These are phyloP conservation scores for Kluyveromyces starmeri DNA, from an alignment of 805 yeast genomes.

Conservation along the genomic window DNA sequence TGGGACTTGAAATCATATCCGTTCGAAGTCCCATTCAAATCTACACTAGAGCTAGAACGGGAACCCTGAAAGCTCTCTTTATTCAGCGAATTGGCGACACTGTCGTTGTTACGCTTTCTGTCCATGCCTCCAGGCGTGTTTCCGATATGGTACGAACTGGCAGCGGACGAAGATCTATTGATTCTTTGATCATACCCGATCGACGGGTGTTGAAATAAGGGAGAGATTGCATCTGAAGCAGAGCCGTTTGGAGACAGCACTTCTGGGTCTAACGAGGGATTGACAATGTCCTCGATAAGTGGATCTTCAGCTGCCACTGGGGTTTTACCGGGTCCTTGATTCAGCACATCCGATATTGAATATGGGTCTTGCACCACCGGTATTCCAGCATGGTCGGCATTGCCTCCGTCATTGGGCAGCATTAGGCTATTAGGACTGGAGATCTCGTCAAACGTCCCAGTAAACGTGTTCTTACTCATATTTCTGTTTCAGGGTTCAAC, in stretches of 20 bases:
- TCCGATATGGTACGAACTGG: neutral
- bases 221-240: neutral
- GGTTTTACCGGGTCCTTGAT: neutral
- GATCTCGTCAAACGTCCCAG: slow-evolving; percentile 1
- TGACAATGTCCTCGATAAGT: slow-evolving; percentile 23
- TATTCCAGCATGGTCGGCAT: neutral
- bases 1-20: no score
- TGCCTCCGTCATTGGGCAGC: slow-evolving; percentile 1
- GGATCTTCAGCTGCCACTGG: slow-evolving; percentile 3
- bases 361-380: neutral
- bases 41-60: no score
- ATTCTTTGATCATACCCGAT: slow-evolving; percentile 1
- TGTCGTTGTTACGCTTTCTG: no score
- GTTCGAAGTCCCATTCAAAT: no score
- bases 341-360: neutral
- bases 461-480: neutral
- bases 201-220: slow-evolving; percentile 1
- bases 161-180: slow-evolving; percentile 1
- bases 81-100: no score
- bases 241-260: neutral
- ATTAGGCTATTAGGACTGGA: neutral
- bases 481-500: no score
- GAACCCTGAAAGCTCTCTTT: no score
- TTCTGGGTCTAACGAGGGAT: slow-evolving; percentile 19
- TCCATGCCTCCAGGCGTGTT: neutral